Base-by-base conservation (phyloP, 2,329 filamentous ascomycete species). In the Blastomyces percursus region DNA sequence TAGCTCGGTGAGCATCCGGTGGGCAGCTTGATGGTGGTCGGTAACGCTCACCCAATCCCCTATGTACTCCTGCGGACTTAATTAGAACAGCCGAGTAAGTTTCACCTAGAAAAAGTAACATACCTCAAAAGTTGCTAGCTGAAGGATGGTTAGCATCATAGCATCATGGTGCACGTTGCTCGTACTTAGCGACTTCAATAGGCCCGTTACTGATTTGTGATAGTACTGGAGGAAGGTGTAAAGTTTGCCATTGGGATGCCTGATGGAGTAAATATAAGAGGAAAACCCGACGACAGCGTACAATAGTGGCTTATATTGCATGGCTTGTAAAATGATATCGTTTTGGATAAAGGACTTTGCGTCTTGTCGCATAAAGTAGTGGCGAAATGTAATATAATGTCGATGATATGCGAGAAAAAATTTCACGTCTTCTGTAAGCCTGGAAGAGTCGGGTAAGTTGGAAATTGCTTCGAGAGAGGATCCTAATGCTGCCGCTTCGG, bases 31-130 rank as follows among this genome's bases (percentile, higher is more conserved):
- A 73, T 96, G 92, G 72, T 97, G 94, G 27, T 91, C 90, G 75
- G 94, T 87, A 19, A 97, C 80, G 69, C 95, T 96, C 61, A 95
- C 85, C 91, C 91, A 97, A 72, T 99, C 94, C 14, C 94, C 94
- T 55, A 97, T 81, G 69, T 91, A 95, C 76, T 97, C 94, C 91
- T 96, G 44, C 21, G 16, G 6, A 12, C 38, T 48, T 54, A 30
- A 38, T 62, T 24, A 58, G 62, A 58, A 59, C 38, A 59, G 27
- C 54, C 46, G 27, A 40, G 38, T 19, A 55, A 21, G 3, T 11
- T 46, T 46, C 56, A 60, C 16, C 63, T 35, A 30, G 44, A 30
- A 60, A 67, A 63, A 50, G 46, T 57, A 12, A 66, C 79, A 71
- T 80, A 95, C 91, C 84, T 99, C 94, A 62, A 96, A 94, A 2